phyloP scores from a whole-genome alignment of 495 filamentous ascomycete species.

The Evernia prunastri region DNA sequence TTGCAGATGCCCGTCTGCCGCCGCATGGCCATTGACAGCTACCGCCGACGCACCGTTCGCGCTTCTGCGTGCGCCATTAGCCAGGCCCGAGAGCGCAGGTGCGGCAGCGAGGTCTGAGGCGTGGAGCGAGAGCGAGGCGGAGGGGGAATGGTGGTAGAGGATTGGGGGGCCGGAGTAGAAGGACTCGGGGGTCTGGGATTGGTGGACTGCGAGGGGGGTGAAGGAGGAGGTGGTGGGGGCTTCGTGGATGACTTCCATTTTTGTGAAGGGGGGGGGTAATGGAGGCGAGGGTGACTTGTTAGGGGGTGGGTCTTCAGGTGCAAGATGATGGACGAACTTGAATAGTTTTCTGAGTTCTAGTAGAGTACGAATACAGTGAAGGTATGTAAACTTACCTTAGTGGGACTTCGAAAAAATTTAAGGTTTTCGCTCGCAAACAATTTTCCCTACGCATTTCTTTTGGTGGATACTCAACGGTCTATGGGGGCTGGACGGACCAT shows the following conservation, averaged over 20 bases:
- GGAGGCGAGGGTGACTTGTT: too few species aligned
- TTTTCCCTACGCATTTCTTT: too few species aligned
- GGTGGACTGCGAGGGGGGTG: constrained; percentile 68
- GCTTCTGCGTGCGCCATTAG: constrained; percentile 27
- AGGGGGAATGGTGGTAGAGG: constrained; percentile 58
- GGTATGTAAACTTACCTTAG: too few species aligned
- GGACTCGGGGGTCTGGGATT: constrained; percentile 73
- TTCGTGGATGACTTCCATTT: constrained; percentile 45
- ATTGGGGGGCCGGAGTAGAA: constrained; percentile 77
- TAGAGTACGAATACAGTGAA: too few species aligned
- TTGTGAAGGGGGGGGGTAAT: not conserved
- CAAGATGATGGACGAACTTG: too few species aligned
- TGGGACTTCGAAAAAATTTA: too few species aligned
- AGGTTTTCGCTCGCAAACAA: too few species aligned
- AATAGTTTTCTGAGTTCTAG: too few species aligned
- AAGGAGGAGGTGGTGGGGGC: constrained; percentile 52
- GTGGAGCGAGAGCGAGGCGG: constrained; percentile 24
- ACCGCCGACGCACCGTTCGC: constrained; percentile 28
- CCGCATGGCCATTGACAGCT: constrained; percentile 15
- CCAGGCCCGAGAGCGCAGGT: constrained; percentile 45
- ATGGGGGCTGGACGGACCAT: too few species aligned
- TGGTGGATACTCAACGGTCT: too few species aligned
- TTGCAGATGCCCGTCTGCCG: not conserved
- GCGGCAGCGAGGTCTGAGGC: constrained; percentile 38
- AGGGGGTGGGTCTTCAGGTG: too few species aligned